Evolutionary conservation across 169 alveolate species (phyloP), one percentile per base, ranked within the genome.

Genomic region (Theileria parva): DNA sequence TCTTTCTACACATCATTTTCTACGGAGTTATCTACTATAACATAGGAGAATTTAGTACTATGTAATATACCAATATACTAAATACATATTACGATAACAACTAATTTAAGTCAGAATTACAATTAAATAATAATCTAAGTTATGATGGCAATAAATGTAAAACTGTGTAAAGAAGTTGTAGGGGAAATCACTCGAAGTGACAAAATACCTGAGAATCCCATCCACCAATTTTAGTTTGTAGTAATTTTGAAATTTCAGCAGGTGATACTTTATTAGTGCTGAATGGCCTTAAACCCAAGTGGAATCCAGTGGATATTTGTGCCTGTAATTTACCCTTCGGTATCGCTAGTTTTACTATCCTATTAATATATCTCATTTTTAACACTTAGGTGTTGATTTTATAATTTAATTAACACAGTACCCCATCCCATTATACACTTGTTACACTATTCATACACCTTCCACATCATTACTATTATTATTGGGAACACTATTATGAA

Each of bases 221-320:
- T 0, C 94, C 92, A 3, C 93, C 88, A 68, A 93, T 88, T 61
- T 92, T 70, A 74, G 88, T 92, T 74, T 93, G 95, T 68, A 93
- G 80, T 1, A 93, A 75, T 72, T 87, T 86, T 39, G 96, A 92
- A 80, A 93, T 93, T 59, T 93, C 96, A 19, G 95, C 86, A 7
- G 96, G 96, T 48, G 95, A 92, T 25, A 92, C 88, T 63, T 92
- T 93, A 15, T 93, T 76, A 37, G 94, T 79, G 11, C 87, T 88
- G 50, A 63, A 69, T 53, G 53, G 19, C 37, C 37, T 17, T 34
- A 23, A 44, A 21, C 27, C 59, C 2, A 2, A 1, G 25, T 6
- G 6, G 25, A n/a, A 27, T 68, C 37, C 51, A 13, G 15, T 19
- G 0, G 30, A 2, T 17, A 15, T n/a, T 51, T 13, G 32, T 3